Percentiles rank a stretch among this genome's conserved stretches.
phyloP scores from a whole-genome alignment of 805 yeast species.

The Saturnispora mendoncae region DNA sequence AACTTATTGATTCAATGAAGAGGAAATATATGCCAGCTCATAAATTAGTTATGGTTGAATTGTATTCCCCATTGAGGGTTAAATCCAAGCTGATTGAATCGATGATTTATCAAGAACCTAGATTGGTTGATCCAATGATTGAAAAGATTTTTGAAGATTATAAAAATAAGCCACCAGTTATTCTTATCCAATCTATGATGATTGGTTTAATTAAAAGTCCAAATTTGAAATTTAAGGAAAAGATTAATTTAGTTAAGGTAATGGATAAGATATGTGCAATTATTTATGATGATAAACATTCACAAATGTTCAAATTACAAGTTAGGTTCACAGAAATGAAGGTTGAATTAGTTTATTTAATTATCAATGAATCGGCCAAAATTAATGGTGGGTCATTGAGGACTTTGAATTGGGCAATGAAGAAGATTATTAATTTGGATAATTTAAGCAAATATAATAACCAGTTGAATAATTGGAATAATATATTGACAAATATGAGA shows the following conservation, averaged over 20 bases:
- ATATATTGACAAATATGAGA: slow-evolving; percentile 19
- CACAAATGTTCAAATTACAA: slow-evolving; percentile 11
- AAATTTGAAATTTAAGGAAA: slow-evolving; percentile 12
- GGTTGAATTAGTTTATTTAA: slow-evolving; percentile 17
- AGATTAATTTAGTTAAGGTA: slow-evolving; percentile 17
- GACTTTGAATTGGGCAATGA: slow-evolving; percentile 22
- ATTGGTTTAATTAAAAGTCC: slow-evolving; percentile 16
- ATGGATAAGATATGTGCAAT: slow-evolving; percentile 19
- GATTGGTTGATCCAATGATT: slow-evolving; percentile 13
- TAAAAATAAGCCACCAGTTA: slow-evolving; percentile 18
- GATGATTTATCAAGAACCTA: slow-evolving; percentile 14
- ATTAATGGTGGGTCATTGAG: slow-evolving; percentile 17
- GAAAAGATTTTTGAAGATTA: slow-evolving; percentile 18
- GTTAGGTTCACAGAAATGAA: slow-evolving; percentile 14
- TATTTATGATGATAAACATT: slow-evolving; percentile 15
- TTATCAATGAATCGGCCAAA: slow-evolving; percentile 18
- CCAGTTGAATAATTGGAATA: slow-evolving; percentile 18
- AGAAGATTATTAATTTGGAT: slow-evolving; percentile 15
- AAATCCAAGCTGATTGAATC: slow-evolving; percentile 17
- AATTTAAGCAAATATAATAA: slow-evolving; percentile 9
- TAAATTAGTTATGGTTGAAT: slow-evolving; percentile 12
- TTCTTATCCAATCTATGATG: slow-evolving; percentile 21
- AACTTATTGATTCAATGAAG: no score
- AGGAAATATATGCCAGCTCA: slow-evolving; percentile 10
- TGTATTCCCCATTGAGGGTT: slow-evolving; percentile 15